Conservation (phyloP, 768 basidiomycete species). For the Lentinula boryana region DNA sequence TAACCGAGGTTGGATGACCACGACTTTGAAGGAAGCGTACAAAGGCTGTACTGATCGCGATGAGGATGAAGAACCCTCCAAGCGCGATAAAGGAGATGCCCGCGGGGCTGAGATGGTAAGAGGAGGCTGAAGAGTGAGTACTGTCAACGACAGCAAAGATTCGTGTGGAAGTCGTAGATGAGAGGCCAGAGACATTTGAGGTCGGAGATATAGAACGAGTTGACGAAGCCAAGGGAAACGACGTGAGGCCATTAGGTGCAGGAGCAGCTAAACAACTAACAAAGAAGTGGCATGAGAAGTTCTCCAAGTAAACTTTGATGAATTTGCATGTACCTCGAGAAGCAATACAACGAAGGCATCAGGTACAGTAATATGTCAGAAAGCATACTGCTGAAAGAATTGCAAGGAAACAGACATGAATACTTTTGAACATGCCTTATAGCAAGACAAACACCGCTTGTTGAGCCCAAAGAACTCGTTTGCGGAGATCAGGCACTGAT, state of each 20-base stretch:
- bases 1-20: background rate
- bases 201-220: background rate
- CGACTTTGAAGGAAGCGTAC: background rate
- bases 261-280: background rate
- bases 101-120: background rate
- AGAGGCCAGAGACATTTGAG: background rate
- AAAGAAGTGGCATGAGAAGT: background rate
- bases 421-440: background rate
- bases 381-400: background rate
- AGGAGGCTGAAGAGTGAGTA: background rate
- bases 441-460: no score
- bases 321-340: background rate
- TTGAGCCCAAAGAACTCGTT: background rate
- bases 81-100: background rate
- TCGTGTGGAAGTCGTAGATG: background rate
- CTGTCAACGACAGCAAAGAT: background rate
- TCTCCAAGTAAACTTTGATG: background rate
- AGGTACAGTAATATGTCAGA: background rate
- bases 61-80: background rate
- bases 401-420: background rate
- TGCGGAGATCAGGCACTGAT: background rate
- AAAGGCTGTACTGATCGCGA: background rate
- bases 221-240: background rate
- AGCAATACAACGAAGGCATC: background rate
- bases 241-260: background rate